Percentiles rank a stretch among this genome's conserved stretches.
phyloP scores from a whole-genome alignment of 306 rosid species.

The Hippophae gyantsensis region DNA sequence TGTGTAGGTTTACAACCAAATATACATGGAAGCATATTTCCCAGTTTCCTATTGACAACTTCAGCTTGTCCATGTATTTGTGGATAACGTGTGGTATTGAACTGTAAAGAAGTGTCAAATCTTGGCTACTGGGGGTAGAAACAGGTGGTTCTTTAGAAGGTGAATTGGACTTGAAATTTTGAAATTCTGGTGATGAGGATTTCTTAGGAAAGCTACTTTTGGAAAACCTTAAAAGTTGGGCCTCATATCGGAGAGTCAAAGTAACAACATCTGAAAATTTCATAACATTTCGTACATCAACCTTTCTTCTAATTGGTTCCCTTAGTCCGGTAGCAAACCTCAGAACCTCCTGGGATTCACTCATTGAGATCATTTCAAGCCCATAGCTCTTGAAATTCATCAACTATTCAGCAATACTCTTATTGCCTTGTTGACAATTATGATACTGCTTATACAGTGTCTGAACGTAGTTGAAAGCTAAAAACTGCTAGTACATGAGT shows the following conservation, averaged over 20 bases:
- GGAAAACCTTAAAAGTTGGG: no score
- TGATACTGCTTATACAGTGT: background rate
- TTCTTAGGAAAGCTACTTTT: no score
- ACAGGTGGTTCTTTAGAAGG: no score
- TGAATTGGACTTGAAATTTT: no score
- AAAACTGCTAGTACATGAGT: background rate
- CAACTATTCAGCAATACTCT: background rate
- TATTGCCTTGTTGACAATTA: background rate
- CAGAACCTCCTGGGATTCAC: fast-evolving
- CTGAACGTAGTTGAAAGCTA: background rate
- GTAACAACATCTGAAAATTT: background rate
- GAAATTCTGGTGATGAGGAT: no score
- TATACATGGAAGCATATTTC: no score
- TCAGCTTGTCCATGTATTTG: no score
- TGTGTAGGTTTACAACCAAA: no score
- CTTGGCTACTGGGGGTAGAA: no score
- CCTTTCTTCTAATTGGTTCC: background rate
- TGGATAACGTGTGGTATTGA: no score
- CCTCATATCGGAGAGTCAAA: background rate
- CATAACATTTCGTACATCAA: background rate
- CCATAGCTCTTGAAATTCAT: background rate
- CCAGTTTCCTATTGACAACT: no score
- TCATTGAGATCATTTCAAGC: background rate
- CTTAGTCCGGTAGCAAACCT: background rate
- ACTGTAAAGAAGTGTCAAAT: no score